Percentiles rank a stretch among this genome's conserved stretches.
phyloP scores from a whole-genome alignment of 768 basidiomycete genomes.

The Tricholoma matsutake region DNA sequence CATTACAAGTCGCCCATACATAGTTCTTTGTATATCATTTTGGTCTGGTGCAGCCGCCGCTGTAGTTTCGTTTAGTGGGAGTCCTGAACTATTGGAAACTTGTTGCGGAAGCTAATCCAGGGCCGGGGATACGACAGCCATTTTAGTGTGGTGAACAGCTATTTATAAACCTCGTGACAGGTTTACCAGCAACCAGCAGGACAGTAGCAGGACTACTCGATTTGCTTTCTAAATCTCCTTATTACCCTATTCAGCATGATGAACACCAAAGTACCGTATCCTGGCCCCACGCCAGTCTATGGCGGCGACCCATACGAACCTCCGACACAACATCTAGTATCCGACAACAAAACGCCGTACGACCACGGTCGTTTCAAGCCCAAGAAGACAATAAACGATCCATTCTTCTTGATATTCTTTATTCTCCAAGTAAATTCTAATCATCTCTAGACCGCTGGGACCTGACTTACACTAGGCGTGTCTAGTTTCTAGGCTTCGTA shows the following conservation, averaged over 20 bases:
- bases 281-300: constrained; percentile 40
- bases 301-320: constrained; percentile 23
- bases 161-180: background rate
- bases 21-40: background rate
- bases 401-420: constrained; percentile 67
- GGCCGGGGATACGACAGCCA: too few relatives aligned
- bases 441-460: background rate
- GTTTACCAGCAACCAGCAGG: background rate
- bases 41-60: background rate
- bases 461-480: background rate
- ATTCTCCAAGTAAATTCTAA: constrained; percentile 52
- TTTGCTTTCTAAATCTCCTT: too few relatives aligned
- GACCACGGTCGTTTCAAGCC: constrained; percentile 63
- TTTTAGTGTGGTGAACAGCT: background rate
- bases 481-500: constrained; percentile 63
- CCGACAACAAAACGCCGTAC: constrained; percentile 50
- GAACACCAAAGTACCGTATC: constrained; percentile 21
- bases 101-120: too few relatives aligned
- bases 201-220: constrained; percentile 1
- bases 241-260: background rate
- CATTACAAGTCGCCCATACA: background rate
- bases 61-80: background rate
- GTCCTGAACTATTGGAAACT: background rate
- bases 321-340: constrained; percentile 18
- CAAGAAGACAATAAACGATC: constrained; percentile 70